Evolutionary conservation across 148 eudicot species (phyloP).

Genomic region (Vaccinium corymbosum): DNA sequence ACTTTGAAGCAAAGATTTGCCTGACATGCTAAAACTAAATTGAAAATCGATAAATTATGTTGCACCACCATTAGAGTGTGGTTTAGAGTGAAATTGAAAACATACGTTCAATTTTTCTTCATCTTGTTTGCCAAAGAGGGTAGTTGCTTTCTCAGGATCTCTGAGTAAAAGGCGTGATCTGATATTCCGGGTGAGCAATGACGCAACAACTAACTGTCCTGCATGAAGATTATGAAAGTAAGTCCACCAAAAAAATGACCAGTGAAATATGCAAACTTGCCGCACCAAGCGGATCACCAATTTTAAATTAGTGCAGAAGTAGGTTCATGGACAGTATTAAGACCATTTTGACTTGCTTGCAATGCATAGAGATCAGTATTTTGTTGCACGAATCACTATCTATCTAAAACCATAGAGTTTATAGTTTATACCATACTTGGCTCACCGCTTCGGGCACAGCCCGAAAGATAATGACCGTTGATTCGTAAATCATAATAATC

Average conservation of each 20-base stretch:
- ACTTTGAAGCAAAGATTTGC: conserved; percentile 6
- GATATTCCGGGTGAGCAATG: conserved; percentile 68
- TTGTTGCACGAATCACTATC: background rate
- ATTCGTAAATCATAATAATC: no score
- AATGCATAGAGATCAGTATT: background rate
- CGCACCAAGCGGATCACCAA: background rate
- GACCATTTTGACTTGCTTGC: background rate
- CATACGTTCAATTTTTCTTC: conserved; percentile 68
- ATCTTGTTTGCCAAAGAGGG: conserved; percentile 80
- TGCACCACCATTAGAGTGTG: background rate
- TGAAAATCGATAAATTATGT: background rate
- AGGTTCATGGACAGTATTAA: background rate
- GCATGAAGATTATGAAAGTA: conserved; percentile 12
- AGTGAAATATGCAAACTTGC: background rate
- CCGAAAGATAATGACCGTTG: no score
- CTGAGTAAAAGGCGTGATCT: conserved; percentile 69
- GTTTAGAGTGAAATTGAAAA: conserved; percentile 1
- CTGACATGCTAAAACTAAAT: background rate
- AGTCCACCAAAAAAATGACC: background rate
- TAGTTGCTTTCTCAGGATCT: conserved; percentile 77
- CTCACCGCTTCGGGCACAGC: no score
- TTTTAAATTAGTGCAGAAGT: background rate
- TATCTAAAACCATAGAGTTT: background rate
- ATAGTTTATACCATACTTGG: background rate
- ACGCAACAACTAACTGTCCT: conserved; percentile 93